phyloP scores from a whole-genome alignment of 139 green algal genomes.

The Limnomonas spitsbergensis region DNA sequence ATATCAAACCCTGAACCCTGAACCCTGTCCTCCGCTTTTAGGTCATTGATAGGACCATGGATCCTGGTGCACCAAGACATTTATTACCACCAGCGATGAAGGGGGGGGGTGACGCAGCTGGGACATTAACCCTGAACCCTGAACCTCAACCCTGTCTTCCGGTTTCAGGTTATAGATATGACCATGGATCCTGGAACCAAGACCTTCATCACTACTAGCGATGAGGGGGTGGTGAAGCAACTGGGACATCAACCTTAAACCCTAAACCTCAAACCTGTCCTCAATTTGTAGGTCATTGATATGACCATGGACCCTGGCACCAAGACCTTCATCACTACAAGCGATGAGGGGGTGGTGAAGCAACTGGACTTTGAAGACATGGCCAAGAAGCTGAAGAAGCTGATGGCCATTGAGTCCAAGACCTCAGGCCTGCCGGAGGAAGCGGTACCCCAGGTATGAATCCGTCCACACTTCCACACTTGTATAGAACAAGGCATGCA shows the following conservation, averaged over 20 bases:
- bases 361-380: slow-evolving; percentile 2
- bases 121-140: no score
- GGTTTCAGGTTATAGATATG: no score
- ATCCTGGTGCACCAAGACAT: not conserved
- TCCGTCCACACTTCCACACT: no score
- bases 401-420: not conserved
- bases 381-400: slow-evolving; percentile 6
- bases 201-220: not conserved
- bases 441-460: not conserved
- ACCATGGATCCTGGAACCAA: not conserved
- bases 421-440: not conserved
- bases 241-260: no score
- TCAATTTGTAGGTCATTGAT: slow-evolving; percentile 6
- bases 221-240: no score
- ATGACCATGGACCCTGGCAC: slow-evolving; percentile 2
- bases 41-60: no score
- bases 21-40: no score
- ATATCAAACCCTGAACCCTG: no score
- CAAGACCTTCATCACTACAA: not conserved
- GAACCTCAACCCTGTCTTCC: no score
- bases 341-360: not conserved
- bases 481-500: no score
- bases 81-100: not conserved
- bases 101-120: no score
- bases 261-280: no score